Evolutionary conservation across 1,139 yeast species (phyloP), one percentile per base, ranked within the genome.

Genomic region (Yamadazyma blattariae): DNA sequence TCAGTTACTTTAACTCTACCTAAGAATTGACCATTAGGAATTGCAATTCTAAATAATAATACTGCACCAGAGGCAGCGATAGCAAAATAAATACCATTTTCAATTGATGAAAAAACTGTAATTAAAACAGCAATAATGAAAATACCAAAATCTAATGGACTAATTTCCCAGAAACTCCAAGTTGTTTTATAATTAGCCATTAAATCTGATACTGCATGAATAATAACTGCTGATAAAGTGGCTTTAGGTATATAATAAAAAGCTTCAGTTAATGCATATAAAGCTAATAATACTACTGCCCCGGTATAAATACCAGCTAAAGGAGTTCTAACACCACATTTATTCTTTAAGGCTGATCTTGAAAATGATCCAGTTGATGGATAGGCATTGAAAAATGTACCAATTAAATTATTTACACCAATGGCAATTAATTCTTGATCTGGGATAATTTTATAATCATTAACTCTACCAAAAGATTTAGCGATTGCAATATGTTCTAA

Each of bases 291-390:
- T 18, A 90, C 97, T 57, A 90, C 90, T 25, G 76, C 78, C 55
- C 97, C 97, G 19, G 96, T 88, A 63, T 80, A 85, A 36, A 88
- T 73, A 64, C 97, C 96, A 35, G 96, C 95, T 43, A 89, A 68
- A 22, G 97, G 97, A 26, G 97, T 90, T 54, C 90, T 77, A 30
- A 90, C 97, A 54, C 96, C 96, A 74, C 96, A 89, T 63, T 89
- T 90, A 37, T 95, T 85, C 63, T 90, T 89, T 52, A 90, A 74
- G 10, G 97, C 97, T 32, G 96, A 84, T 68, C 97, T 81, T 15
- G 96, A 86, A 61, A 90, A 90, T 2, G 97, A 90, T 36, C 97
- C 97, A 9, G 97, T 90, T 9, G 96, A 90, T 12, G 97, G 97
- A 57, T 90, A 90, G 8, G 97, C 96, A 52, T 79, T 74, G 72